Conservation (phyloP, 192 early-diverging fungal genomes). For the Linnemannia hyalina region DNA sequence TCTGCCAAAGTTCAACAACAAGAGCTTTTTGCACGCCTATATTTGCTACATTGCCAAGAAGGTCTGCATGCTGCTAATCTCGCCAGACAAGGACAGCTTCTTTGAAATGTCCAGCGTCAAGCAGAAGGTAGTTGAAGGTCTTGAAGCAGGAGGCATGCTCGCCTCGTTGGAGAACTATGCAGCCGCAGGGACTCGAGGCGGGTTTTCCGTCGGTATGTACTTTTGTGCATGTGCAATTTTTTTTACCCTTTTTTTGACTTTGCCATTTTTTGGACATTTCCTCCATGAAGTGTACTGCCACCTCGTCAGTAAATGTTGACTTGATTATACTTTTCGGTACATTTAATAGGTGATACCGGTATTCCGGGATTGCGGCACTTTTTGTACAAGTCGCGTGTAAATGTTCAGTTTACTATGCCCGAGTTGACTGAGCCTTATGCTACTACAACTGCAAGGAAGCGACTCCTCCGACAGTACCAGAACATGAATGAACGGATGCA, state of each 20-base stretch:
- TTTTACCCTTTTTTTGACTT: not conserved
- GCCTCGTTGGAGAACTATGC: slow-evolving; percentile 35
- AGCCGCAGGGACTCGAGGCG: slow-evolving; percentile 40
- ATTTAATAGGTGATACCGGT: slow-evolving; percentile 65
- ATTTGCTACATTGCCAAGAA: slow-evolving; percentile 82
- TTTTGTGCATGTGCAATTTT: not conserved
- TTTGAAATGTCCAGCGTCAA: slow-evolving; percentile 82
- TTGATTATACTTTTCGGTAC: not conserved
- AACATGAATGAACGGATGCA: slow-evolving; percentile 69
- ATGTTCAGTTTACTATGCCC: slow-evolving; percentile 78
- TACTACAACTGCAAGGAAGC: slow-evolving; percentile 60
- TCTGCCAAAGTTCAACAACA: slow-evolving; percentile 90
- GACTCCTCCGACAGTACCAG: slow-evolving; percentile 55
- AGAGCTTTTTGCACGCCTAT: slow-evolving; percentile 91
- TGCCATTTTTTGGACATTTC: not conserved
- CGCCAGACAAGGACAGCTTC: slow-evolving; percentile 88
- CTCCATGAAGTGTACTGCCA: not conserved
- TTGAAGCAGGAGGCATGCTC: slow-evolving; percentile 36
- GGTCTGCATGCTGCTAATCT: slow-evolving; percentile 81
- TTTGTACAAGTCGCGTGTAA: slow-evolving; percentile 72
- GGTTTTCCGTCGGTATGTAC: slow-evolving; percentile 48
- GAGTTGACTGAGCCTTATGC: slow-evolving; percentile 72
- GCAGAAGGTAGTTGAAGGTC: slow-evolving; percentile 70
- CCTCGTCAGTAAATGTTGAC: not conserved
- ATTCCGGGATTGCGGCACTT: slow-evolving; percentile 81